phyloP scores from a whole-genome alignment of 805 yeast species.

The Jamesozyma gamospora region DNA sequence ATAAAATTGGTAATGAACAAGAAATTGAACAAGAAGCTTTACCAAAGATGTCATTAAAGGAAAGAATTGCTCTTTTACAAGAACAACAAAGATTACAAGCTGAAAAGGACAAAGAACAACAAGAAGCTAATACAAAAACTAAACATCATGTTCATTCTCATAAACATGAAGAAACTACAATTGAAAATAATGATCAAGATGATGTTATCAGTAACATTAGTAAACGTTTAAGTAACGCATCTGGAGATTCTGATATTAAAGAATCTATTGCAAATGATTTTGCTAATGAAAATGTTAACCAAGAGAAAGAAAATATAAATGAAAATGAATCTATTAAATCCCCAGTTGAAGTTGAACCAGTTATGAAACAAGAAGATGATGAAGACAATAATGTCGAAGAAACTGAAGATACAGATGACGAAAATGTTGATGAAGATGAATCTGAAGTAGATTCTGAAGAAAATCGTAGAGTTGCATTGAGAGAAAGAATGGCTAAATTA shows the following conservation, averaged over 20 bases:
- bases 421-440: constrained; percentile 40
- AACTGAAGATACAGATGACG: constrained; percentile 32
- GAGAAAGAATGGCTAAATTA: constrained; percentile 92
- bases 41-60: constrained; percentile 76
- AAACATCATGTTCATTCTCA: too few relatives aligned
- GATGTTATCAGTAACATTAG: too few relatives aligned
- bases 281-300: neutral
- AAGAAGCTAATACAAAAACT: constrained; percentile 24
- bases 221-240: too few relatives aligned
- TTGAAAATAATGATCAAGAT: too few relatives aligned
- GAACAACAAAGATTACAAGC: constrained; percentile 73
- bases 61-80: constrained; percentile 76
- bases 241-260: too few relatives aligned
- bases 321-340: neutral
- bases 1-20: constrained; percentile 4
- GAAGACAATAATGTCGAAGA: constrained; percentile 18
- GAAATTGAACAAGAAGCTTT: constrained; percentile 36
- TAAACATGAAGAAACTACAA: neutral
- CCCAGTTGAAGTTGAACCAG: neutral
- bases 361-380: constrained; percentile 14
- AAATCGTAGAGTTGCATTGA: constrained; percentile 59
- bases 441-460: constrained; percentile 70
- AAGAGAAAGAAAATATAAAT: neutral
- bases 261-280: too few relatives aligned
- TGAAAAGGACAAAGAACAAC: constrained; percentile 54